phyloP scores from a whole-genome alignment of 1,284 basidiomycete species.

The Chalciporus sp. region DNA sequence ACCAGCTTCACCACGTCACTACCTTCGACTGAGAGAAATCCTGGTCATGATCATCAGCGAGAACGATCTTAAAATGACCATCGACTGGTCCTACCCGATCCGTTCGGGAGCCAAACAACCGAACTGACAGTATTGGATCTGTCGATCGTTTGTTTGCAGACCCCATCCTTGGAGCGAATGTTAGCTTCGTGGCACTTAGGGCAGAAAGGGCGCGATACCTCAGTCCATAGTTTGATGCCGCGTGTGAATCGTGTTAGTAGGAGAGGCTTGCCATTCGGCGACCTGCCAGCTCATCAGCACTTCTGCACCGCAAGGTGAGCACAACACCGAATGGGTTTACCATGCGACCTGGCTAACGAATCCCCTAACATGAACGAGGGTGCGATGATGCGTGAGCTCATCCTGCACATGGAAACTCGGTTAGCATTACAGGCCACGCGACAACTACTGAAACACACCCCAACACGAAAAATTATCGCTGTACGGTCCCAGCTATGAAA shows the following conservation, averaged over 20 bases:
- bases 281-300: conserved; percentile 45
- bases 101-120: conserved; percentile 71
- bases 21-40: conserved; percentile 60
- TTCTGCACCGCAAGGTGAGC: background rate
- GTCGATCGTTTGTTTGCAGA: conserved; percentile 72
- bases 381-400: conserved; percentile 59
- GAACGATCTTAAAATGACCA: conserved; percentile 10
- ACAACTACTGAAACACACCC: conserved; percentile 41
- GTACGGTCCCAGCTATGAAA: conserved; percentile 72
- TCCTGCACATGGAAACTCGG: conserved; percentile 41
- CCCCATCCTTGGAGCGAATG: conserved; percentile 57
- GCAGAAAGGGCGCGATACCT: conserved; percentile 41
- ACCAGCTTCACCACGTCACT: conserved; percentile 55
- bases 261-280: conserved; percentile 61
- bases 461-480: conserved; percentile 71
- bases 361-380: conserved; percentile 70
- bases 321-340: conserved; percentile 36
- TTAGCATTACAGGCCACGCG: conserved; percentile 7
- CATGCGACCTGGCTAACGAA: conserved; percentile 82
- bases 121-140: conserved; percentile 63
- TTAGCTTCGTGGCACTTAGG: background rate
- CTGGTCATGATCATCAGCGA: conserved; percentile 31
- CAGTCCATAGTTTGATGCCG: conserved; percentile 75
- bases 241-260: conserved; percentile 69
- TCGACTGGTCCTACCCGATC: conserved; percentile 49